Evolutionary conservation across 306 rosid species (phyloP).

Genomic region (Inga laurina): DNA sequence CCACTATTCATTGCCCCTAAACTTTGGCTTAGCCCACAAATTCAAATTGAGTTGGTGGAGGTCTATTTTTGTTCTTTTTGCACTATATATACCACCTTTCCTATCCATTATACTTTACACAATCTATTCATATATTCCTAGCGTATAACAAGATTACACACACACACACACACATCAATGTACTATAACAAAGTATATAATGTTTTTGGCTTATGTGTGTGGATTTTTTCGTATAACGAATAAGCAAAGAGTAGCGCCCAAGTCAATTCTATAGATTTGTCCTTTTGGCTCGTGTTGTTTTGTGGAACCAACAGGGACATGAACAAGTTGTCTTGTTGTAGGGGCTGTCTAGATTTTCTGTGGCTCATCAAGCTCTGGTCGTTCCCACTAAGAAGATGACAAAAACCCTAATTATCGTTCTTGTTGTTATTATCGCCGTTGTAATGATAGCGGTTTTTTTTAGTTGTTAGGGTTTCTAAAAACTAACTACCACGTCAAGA

Average conservation of each 20-base stretch:
- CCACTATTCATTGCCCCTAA: constrained; percentile 57
- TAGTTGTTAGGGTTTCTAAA: constrained; percentile 30
- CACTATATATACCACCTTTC: neutral
- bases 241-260: neutral
- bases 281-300: constrained; percentile 31
- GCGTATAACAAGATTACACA: neutral
- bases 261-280: constrained; percentile 29
- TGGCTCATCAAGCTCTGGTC: neutral
- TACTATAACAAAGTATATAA: neutral
- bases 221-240: constrained; percentile 22
- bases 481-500: constrained; percentile 25
- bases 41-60: constrained; percentile 74
- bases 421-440: constrained; percentile 35
- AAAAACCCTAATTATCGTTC: constrained; percentile 17
- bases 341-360: constrained; percentile 28
- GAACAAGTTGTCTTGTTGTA: constrained; percentile 6
- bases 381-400: constrained; percentile 19
- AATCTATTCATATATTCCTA: constrained; percentile 1
- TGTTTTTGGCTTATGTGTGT: constrained; percentile 35
- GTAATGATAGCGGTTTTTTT: constrained; percentile 34
- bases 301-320: neutral
- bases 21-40: constrained; percentile 53
- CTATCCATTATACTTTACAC: constrained; percentile 17
- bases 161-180: neutral
- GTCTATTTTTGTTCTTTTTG: constrained; percentile 47